Base-by-base conservation (phyloP, 202 grass and related monocot species). In the Carex sylvatica region DNA sequence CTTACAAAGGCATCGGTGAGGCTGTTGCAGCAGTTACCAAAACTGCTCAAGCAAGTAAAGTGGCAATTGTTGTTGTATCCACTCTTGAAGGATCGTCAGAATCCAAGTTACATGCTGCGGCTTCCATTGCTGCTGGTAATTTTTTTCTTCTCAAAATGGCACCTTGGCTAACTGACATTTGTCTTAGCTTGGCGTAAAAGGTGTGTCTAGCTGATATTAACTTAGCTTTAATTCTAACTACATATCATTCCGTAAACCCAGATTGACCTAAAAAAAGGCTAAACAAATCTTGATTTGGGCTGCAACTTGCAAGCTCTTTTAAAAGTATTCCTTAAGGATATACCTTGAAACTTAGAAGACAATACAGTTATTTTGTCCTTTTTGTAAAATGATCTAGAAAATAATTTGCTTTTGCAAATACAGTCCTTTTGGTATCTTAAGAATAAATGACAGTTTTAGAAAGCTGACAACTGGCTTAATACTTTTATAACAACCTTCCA, bases 121-220 rank as follows among this genome's bases (percentile, higher is more conserved):
- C 86, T 11, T 24, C 92, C 62, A 93, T 99, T 62, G 93, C 96
- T 76, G 90, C 92, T 1, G 96, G 95, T 98, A 82, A 58, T 35
- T 3, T 49, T 11, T 23, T 23, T 11, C 58, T 58, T 46, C 26
- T 74, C 16, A 61, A 79, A 60, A 9, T 79, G 70, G 1, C 2
- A 10, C 9, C 3, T 9, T 0, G 4, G 42, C 77, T 61, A 87
- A 15, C 51, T 56, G 2, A 58, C 5, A 11, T 35, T 58, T 33
- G 3, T 33, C 6, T 76, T 76, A n/a, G 51, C 6, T 56, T 76
- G 51, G 14, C 9, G 14, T 13, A 30, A 16, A 31, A 10, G 13
- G 49, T 55, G 4, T 54, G 11, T 33, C 13, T 3, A 31, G 72
- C 14, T 75, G 3, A 74, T 54, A 30, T 19, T 67, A 38, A 38